Base-by-base conservation (phyloP, 805 yeast species). In the Lipomyces sp. region DNA sequence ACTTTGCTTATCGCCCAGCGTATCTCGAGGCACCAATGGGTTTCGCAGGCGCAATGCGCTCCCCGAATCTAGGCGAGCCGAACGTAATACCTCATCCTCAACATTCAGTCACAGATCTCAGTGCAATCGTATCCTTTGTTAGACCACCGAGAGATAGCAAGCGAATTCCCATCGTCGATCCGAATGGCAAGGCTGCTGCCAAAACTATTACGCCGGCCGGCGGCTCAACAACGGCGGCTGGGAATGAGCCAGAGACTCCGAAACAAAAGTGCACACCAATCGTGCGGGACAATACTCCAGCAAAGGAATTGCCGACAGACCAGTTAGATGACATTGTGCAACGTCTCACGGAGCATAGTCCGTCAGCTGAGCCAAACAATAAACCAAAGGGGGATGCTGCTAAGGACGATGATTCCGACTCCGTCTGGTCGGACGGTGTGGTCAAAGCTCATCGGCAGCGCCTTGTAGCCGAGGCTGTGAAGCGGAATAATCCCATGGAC, bases 161-260 rank as follows among this genome's bases (percentile, higher is more conserved):
- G 61, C 63, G 70, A 15, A 67, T 67, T 37, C 67, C 70, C 24
- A 67, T 64, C 30, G 59, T 64, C 13, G 58, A 67, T 64, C 69
- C 70, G 3, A 50, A 53, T 15, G 58, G 62, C 18, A 57, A 56
- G 33, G 45, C 42, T 34, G 45, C 42, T 34, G 55, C 54, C 39
- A 35, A 35, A 2, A n/a, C 11, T 4, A 57, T 32, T 15, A 30
- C 42, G 4, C 13, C 24, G n/a, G 29, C 8, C 34, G 29, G 29
- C 15, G 54, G 11, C 34, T 15, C 34, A 24, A 24, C 11, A 18
- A 32, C 54, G 11, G 4, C 45, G n/a, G 35, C 33, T 15, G 35
- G 29, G 30, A 42, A 42, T 15, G 2, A 42, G 15, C 56, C 42
- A 15, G 48, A 42, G 48, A 5, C 3, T 7, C 48, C 18, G 8